These are phyloP conservation scores for Pythium brachiatum DNA, from an alignment of 352 stramenopile species.

Conservation along the genomic window DNA sequence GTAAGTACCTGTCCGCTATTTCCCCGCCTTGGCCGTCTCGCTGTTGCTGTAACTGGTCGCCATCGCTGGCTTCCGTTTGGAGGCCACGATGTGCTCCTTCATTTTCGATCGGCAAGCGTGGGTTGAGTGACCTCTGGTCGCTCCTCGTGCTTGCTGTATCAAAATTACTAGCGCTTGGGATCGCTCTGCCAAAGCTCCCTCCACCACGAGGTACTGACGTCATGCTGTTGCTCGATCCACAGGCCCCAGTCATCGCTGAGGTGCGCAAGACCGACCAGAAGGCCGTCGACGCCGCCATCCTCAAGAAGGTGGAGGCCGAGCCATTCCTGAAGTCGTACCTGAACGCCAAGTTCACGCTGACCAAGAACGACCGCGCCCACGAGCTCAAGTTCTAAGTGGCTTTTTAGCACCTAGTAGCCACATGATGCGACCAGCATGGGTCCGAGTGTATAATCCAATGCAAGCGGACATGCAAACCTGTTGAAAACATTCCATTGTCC, in stretches of 20 bases:
- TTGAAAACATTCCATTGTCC: conserved; percentile 19
- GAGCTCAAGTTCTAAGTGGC: conserved; percentile 98
- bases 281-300: conserved; percentile 92
- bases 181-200: conserved; percentile 88
- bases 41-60: conserved; percentile 27
- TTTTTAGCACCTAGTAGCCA: conserved; percentile 9
- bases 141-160: conserved; percentile 16
- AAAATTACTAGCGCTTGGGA: conserved; percentile 85
- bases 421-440: conserved; percentile 14
- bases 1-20: conserved; percentile 44
- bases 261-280: conserved; percentile 99
- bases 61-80: background rate
- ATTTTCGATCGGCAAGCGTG: conserved; percentile 15
- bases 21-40: conserved; percentile 24
- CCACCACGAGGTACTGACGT: conserved; percentile 38
- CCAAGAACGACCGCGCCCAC: conserved; percentile 97
- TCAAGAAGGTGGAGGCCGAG: conserved; percentile 85
- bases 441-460: conserved; percentile 21
- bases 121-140: conserved; percentile 17
- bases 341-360: conserved; percentile 97
- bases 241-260: conserved; percentile 93
- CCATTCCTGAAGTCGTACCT: conserved; percentile 98
- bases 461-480: conserved; percentile 26
- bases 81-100: background rate
- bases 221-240: background rate